Base-by-base conservation (phyloP, 2,329 filamentous ascomycete species). In the Lachnellula hyalina region DNA sequence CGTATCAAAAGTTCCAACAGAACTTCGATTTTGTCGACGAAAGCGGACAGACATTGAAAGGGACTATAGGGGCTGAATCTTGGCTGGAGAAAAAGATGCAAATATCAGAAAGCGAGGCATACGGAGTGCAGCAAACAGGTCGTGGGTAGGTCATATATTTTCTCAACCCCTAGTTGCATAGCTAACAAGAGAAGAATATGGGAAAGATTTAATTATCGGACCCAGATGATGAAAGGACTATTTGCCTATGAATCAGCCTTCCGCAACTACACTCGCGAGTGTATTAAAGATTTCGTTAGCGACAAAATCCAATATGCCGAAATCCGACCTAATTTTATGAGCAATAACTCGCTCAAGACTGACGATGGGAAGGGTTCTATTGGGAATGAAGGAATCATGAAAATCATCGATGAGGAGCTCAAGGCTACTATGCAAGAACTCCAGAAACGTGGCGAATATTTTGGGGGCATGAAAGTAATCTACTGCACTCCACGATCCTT, bases 261-360 rank as follows among this genome's bases (percentile, higher is more conserved):
- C 64, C 73, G 74, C 47, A 73, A 71, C 67, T 89, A 89, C 62
- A 86, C 84, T 2, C 71, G 74, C 9, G 67, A 72, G 3, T 82
- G 81, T 19, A 79, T 88, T 11, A 72, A 83, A 54, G 79, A 83
- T 56, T 84, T 89, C 67, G 77, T 83, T 21, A 64, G 73, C 5
- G 84, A 89, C 64, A 81, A 81, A 44, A 84, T 89, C 60, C 85
- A 86, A 70, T 89, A 88, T 62, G 85, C 84, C 28, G 86, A 89
- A 69, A 80, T 89, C 41, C 77, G 86, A 28, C 85, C 84, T 2
- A 89, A 87, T 70, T 82, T 89, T 44, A 81, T 88, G 76, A 76
- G 47, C 73, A 63, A 72, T 51, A 88, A 88, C 63, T 78, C 78
- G 42, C 78, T 89, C 7, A 84, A 78, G 56, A 74, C 66, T 21